A percentile compares a stretch with the other conserved stretches of the same genome.
Conservation (phyloP, 371 early-diverging fungal species). For the Entomophthora muscae region DNA sequence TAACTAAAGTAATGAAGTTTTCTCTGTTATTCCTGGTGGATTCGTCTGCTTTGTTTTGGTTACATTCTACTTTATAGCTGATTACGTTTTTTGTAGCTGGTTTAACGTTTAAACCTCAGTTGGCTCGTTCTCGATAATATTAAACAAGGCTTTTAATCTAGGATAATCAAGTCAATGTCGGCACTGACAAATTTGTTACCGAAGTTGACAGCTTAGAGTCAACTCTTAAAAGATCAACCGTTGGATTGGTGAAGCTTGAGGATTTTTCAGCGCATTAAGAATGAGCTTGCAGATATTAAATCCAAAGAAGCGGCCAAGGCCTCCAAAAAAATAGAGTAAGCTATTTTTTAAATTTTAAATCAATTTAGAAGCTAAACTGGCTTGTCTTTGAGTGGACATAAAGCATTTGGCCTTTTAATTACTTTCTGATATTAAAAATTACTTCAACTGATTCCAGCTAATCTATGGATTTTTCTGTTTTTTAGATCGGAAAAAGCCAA, state of each 20-base stretch:
- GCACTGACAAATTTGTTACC: slow-evolving; percentile 63
- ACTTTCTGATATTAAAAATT: neutral
- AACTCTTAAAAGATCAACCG: slow-evolving; percentile 67
- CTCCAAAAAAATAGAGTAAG: slow-evolving; percentile 13
- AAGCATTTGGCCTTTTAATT: neutral
- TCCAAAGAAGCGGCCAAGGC: slow-evolving; percentile 46
- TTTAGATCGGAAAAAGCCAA: slow-evolving; percentile 7
- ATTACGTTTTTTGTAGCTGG: too few relatives aligned
- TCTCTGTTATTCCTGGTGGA: too few relatives aligned
- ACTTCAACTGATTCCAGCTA: neutral
- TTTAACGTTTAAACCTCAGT: too few relatives aligned
- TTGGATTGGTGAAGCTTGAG: slow-evolving; percentile 73
- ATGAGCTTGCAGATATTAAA: slow-evolving; percentile 61
- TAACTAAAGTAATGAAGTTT: slow-evolving; percentile 33
- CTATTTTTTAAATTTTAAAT: neutral
- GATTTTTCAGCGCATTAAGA: slow-evolving; percentile 74
- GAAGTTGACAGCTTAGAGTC: slow-evolving; percentile 60
- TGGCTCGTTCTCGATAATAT: too few relatives aligned
- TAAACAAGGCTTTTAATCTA: slow-evolving; percentile 12
- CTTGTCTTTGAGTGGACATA: too few relatives aligned
- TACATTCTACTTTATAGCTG: too few relatives aligned
- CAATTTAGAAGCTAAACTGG: too few relatives aligned
- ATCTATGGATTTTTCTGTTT: neutral
- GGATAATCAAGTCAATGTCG: slow-evolving; percentile 56
- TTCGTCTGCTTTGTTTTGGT: too few relatives aligned